Base-by-base conservation (phyloP, 1,284 basidiomycete species). In the Tylopilus sp. region DNA sequence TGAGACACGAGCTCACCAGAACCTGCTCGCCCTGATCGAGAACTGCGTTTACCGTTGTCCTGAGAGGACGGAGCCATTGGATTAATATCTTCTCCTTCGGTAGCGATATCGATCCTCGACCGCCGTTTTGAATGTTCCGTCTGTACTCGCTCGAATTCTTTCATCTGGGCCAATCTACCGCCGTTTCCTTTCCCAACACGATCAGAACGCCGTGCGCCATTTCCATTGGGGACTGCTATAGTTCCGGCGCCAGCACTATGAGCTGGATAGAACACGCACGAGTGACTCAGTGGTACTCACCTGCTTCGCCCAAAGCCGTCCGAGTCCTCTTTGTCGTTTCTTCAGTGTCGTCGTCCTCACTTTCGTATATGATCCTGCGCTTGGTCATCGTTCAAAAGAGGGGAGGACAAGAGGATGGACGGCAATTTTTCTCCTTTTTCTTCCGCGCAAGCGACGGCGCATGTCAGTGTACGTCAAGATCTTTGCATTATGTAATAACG, bases 61-160 rank as follows among this genome's bases (percentile, higher is more conserved):
- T 55, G 33, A 22, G n/a, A 26, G n/a, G 57, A 51, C 0, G 33
- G 60, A 18, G 53, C 64, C 64, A 65, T 59, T 1, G 57, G 57
- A n/a, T 65, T 65, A 12, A 65, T 33, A 2, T 36, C 53, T 32
- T 62, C 52, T 18, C 53, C 47, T 24, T 59, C 41, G 8, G 53
- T 65, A 16, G 53, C 22, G 5, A 58, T 24, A n/a, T 65, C 52
- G 15, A 62, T 7, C 19, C 18, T 56, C 12, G 33, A 55, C 2
- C 7, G 39, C 19, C 38, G 5, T 58, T 49, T 58, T 22, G 32
- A n/a, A 6, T 8, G 32, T 22, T 29, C 53, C 9, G 33, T 54
- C 18, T 54, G 53, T 8, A 54, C 2, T 19, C 53, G n/a, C 38
- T 54, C 32, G 16, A 54, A 8, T 38, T 54, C 32, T 6, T n/a